Percentiles rank a stretch among this genome's conserved stretches.
phyloP scores from a whole-genome alignment of 192 early-diverging fungal species.

The Funneliformis geosporum region DNA sequence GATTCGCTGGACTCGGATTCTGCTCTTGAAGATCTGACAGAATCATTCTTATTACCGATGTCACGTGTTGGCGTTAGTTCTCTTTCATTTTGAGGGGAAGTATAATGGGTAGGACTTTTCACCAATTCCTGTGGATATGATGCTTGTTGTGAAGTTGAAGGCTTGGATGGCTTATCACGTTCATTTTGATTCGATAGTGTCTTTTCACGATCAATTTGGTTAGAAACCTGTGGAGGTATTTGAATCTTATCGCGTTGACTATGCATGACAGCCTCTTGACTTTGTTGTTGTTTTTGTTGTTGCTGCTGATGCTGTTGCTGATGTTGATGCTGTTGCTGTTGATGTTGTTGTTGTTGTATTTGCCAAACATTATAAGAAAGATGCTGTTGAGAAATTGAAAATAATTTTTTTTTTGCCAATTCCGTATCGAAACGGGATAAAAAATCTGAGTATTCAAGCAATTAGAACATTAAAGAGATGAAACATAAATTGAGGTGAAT shows the following conservation, averaged over 20 bases:
- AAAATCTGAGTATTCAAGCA: conserved; percentile 17
- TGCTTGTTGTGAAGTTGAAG: background rate
- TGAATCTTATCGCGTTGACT: background rate
- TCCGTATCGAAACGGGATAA: conserved; percentile 20
- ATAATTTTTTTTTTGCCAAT: conserved; percentile 16
- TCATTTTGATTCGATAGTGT: background rate
- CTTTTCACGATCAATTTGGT: conserved; percentile 6
- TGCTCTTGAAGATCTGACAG: background rate
- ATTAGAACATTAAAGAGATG: background rate
- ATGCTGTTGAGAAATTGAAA: conserved; percentile 9
- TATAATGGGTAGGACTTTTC: background rate
- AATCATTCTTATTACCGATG: background rate
- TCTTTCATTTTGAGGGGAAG: background rate
- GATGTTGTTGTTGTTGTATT: conserved; percentile 4
- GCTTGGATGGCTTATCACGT: background rate
- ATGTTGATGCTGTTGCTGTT: background rate
- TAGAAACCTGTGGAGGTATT: background rate
- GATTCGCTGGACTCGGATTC: conserved; percentile 11
- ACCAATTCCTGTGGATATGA: background rate
- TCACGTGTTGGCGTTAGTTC: background rate
- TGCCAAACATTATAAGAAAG: background rate
- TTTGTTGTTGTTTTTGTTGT: background rate
- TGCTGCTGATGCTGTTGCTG: background rate
- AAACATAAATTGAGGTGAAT: background rate
- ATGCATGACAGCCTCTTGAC: background rate